Base-by-base conservation (phyloP, 768 basidiomycete species). In the Galerina marginata region DNA sequence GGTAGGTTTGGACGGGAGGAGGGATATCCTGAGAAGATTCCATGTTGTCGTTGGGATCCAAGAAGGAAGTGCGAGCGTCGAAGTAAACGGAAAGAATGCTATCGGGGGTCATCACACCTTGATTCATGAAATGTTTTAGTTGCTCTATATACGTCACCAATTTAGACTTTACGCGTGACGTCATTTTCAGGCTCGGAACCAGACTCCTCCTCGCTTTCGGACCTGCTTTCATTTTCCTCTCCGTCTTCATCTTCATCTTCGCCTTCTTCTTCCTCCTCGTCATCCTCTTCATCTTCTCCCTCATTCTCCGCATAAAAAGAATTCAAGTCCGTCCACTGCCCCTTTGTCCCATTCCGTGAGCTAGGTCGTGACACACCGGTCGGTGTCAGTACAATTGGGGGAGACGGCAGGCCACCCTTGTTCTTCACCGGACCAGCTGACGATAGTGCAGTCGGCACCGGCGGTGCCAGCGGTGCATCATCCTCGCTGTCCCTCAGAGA, bases 401-500 rank as follows among this genome's bases (percentile, higher is more conserved):
- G 69, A 3, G 75, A 58, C 72, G 67, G 43, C n/a, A 58, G 71
- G 54, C 75, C 67, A 26, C 33, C 61, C 61, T 66, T 61, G 44
- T 25, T 54, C 62, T 64, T 65, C 55, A 57, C 61, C 60, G 26
- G 70, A 10, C 65, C 55, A 54, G 63, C 68, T 48, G 71, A 83
- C 64, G 79, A 80, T 45, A 84, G 74, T 2, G 82, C 79, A 37
- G 75, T 71, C 4, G 75, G 68, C 15, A 68, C 73, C 42, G 75
- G 74, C 16, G 72, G 69, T 7, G 68, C 69, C 20, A 75, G 71
- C 36, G 73, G 68, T 1, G 65, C 64, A 57, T 90, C 89, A 9
- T 89, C 87, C 47, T 82, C 84, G 16, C 77, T 79, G 61, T 94
- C 90, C 59, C 96, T 83, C 57, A 98, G 74, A 0, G 83, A 79